A percentile compares a stretch with the other conserved stretches of the same genome.
Conservation (phyloP, 257 asterid genomes). For the Solanum bulbocastanum region DNA sequence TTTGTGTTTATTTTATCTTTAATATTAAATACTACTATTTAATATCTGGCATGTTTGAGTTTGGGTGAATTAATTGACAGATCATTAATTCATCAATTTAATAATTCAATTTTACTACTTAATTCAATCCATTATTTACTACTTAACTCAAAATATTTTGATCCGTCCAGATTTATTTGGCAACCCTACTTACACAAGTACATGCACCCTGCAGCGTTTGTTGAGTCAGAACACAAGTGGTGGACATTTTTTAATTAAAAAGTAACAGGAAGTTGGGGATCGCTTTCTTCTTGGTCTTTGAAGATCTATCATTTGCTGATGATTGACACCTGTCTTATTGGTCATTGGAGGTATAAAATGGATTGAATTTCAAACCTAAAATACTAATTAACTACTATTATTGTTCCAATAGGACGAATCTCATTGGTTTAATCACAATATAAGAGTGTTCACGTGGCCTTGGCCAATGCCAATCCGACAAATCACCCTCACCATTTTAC, state of each 20-base stretch:
- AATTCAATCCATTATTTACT: no score
- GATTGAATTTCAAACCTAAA: not conserved
- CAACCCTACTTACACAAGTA: not conserved
- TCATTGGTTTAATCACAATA: slow-evolving; percentile 14
- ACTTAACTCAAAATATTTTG: not conserved
- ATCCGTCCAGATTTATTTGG: not conserved
- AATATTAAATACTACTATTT: no score
- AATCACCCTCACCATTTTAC: not conserved
- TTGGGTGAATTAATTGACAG: not conserved
- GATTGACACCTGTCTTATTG: slow-evolving; percentile 37
- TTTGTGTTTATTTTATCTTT: no score
- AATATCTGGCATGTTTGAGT: not conserved
- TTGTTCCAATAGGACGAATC: slow-evolving; percentile 7
- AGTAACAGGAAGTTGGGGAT: slow-evolving; percentile 8
- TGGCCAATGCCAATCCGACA: slow-evolving; percentile 8
- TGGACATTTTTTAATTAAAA: not conserved
- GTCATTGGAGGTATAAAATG: not conserved
- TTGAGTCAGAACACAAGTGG: slow-evolving; percentile 3
- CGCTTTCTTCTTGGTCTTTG: slow-evolving; percentile 10
- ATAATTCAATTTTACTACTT: no score
- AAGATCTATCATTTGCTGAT: slow-evolving; percentile 26
- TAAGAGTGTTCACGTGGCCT: slow-evolving; percentile 17
- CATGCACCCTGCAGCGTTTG: not conserved
- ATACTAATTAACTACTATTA: not conserved
- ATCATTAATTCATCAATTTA: not conserved